These are phyloP conservation scores for Lolium perenne DNA, from an alignment of 176 grass and related monocot genomes.

Conservation along the genomic window DNA sequence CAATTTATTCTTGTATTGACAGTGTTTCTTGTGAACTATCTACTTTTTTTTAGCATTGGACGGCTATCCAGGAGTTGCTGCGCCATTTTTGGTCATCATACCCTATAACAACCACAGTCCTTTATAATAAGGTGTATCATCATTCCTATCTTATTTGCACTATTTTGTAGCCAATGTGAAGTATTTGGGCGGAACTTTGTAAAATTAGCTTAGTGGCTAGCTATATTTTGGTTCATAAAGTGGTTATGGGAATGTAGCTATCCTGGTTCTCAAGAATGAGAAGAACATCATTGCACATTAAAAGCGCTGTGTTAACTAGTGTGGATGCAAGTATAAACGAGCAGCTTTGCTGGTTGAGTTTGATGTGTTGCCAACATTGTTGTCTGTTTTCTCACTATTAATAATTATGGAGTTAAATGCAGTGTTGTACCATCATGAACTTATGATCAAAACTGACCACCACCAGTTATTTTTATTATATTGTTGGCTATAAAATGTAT, in stretches of 20 bases:
- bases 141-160: not conserved
- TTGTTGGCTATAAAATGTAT: conserved; percentile 12
- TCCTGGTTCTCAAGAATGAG: not conserved
- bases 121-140: conserved; percentile 88
- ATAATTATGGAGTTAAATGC: conserved; percentile 13
- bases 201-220: not conserved
- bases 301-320: not conserved
- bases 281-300: not conserved
- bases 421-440: conserved; percentile 3
- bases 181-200: conserved; percentile 13
- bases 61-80: conserved; percentile 86
- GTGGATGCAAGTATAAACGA: not conserved
- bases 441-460: not conserved
- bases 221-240: not conserved
- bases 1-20: conserved; percentile 20
- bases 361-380: not conserved
- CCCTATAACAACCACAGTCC: conserved; percentile 73
- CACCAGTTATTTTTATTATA: not conserved
- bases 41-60: conserved; percentile 79
- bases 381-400: conserved; percentile 2
- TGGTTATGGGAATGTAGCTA: not conserved
- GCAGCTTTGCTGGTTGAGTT: not conserved
- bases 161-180: not conserved
- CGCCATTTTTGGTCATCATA: conserved; percentile 97
- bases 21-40: conserved; percentile 33